Evolutionary conservation across 2,329 filamentous ascomycete species (phyloP), one percentile per base, ranked within the genome.

Genomic region (Aspergillus sp.): DNA sequence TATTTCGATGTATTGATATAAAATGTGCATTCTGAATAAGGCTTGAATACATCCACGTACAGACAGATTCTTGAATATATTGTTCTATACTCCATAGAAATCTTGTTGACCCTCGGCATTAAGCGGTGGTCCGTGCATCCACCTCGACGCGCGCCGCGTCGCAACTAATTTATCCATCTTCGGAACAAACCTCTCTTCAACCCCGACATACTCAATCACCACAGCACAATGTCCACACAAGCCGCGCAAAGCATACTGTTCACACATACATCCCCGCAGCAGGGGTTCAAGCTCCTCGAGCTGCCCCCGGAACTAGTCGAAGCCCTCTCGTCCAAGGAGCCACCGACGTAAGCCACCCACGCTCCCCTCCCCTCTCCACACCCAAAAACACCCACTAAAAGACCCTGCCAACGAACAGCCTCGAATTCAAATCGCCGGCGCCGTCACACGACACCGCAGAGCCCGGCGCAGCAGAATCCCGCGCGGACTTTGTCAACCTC

Each of bases 241-340:
- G 53, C 64, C 14, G 60, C 67, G 9, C 61, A 52, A 16, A 65
- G 65, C 46, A 67, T 77, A 40, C 64, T 70, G 5, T 73, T 78
- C 59, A 75, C 73, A 16, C 66, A 76, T 45, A 69, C 64, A 4
- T 56, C 61, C n/a, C 69, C 69, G 4, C 77, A 83, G 58, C 76
- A 83, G 59, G 75, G 75, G 19, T 81, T 85, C 64, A 78, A 81
- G 36, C 72, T 87, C 29, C 74, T 87, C 17, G 84, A 87, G 69
- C 75, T 87, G 16, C 79, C 84, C 11, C 70, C 81, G 2, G 81
- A 84, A 31, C 62, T 87, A 32, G 75, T 83, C 11, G 75, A 79
- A 32, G 66, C 83, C 41, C 64, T 87, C 31, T 73, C 78, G 17
- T 75, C 77, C 7, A 71, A 77, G n/a, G 70, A 77, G 53, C 61